Conservation (phyloP, 768 basidiomycete species). For the Amanita rimosa region DNA sequence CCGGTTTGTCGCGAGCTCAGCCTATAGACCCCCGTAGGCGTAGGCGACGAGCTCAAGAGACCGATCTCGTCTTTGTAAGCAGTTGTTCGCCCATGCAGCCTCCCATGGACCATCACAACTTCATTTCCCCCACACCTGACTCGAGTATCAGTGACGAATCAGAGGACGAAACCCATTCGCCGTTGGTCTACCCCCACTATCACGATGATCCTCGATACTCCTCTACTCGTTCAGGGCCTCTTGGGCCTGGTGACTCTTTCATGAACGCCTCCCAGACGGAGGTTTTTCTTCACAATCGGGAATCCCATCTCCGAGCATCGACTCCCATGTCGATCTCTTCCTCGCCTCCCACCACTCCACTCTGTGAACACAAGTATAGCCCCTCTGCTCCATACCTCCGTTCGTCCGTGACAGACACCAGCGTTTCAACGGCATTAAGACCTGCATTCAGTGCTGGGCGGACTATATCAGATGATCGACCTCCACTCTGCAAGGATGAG, state of each 20-base stretch:
- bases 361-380: constrained; percentile 14
- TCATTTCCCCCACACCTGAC: neutral
- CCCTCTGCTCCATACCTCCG: constrained; percentile 20
- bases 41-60: constrained; percentile 7
- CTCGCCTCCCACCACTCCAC: constrained; percentile 6
- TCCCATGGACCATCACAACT: neutral
- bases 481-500: neutral
- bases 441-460: constrained; percentile 17
- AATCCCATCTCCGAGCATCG: constrained; percentile 8
- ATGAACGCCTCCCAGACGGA: neutral
- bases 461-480: neutral
- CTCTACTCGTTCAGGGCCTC: neutral
- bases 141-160: constrained; percentile 5
- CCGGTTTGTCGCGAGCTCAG: constrained; percentile 19
- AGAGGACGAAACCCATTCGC: constrained; percentile 1
- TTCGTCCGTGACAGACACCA: constrained; percentile 16
- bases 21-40: constrained; percentile 18
- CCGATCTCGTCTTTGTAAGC: constrained; percentile 10
- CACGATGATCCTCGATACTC: neutral
- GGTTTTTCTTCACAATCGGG: neutral
- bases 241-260: neutral
- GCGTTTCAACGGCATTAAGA: constrained; percentile 24
- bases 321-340: constrained; percentile 4
- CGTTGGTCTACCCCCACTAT: neutral
- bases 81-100: constrained; percentile 1